These are phyloP conservation scores for Boletus tomentosulus DNA, from an alignment of 768 basidiomycete genomes.

Conservation along the genomic window DNA sequence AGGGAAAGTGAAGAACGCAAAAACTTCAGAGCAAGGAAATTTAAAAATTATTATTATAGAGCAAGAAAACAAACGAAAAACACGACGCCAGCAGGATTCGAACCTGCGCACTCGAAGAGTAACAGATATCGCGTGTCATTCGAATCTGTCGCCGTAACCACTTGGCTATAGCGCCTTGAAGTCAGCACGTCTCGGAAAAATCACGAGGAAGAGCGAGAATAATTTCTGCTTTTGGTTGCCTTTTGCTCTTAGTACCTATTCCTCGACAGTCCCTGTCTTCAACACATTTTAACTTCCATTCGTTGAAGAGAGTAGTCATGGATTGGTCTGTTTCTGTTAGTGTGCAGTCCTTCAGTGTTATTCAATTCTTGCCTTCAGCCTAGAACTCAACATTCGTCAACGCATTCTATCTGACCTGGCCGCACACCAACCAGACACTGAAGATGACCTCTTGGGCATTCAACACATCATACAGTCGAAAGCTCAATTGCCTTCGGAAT, in stretches of 20 bases:
- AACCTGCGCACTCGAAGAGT: conserved; percentile 39
- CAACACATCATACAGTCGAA: conserved; percentile 59
- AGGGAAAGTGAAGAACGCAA: background rate
- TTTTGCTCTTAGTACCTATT: background rate
- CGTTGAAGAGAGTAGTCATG: conserved; percentile 29
- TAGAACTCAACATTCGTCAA: conserved; percentile 77
- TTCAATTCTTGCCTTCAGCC: conserved; percentile 35
- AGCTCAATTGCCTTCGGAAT: conserved; percentile 42
- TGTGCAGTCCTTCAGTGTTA: background rate
- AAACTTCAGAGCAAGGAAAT: too few species aligned
- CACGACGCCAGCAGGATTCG: conserved; percentile 40
- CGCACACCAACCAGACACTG: conserved; percentile 44
- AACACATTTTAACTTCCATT: background rate
- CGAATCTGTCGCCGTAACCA: conserved; percentile 78
- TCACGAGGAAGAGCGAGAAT: background rate
- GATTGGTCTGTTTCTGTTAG: conserved; percentile 41
- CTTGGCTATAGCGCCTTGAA: conserved; percentile 60
- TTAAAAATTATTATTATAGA: too few species aligned
- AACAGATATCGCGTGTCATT: conserved; percentile 35
- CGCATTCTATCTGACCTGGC: conserved; percentile 74
- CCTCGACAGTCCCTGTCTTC: background rate
- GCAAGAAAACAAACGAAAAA: conserved; percentile 1
- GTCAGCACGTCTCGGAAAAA: background rate
- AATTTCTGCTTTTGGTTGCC: conserved; percentile 5
- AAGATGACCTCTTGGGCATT: conserved; percentile 45